A percentile compares a stretch with the other conserved stretches of the same genome.
phyloP scores from a whole-genome alignment of 1,284 basidiomycete genomes.

The Heterobasidion parviporum region DNA sequence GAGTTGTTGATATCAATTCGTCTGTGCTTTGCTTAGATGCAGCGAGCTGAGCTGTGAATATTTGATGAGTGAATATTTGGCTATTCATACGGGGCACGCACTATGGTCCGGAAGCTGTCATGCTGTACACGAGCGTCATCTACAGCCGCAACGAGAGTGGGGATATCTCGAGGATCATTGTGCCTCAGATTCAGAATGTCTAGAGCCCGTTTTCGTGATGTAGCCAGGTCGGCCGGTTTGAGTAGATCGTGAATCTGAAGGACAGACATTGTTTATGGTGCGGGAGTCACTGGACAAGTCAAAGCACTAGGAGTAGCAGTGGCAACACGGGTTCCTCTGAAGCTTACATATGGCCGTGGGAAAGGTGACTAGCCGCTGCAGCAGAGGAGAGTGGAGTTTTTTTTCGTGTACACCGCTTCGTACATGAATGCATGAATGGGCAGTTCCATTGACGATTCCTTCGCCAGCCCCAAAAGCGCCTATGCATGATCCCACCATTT shows the following conservation, averaged over 20 bases:
- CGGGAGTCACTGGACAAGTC: no score
- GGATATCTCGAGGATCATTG: constrained; percentile 23
- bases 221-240: constrained; percentile 32
- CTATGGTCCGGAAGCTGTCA: constrained; percentile 18
- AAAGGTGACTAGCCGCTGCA: no score
- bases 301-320: no score
- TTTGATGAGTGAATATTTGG: constrained; percentile 8
- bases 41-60: constrained; percentile 47
- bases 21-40: constrained; percentile 42
- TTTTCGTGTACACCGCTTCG: no score
- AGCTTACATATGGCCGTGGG: no score
- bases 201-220: constrained; percentile 35
- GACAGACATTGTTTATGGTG: constrained; percentile 12
- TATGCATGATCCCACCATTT: no score
- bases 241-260: constrained; percentile 39
- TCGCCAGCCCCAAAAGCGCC: no score
- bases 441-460: no score
- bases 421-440: no score
- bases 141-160: constrained; percentile 32
- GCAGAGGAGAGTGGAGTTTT: no score
- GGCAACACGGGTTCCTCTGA: no score
- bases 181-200: constrained; percentile 38
- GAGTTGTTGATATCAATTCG: constrained; percentile 34
- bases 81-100: constrained; percentile 13
- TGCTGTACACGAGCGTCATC: constrained; percentile 14